These are phyloP conservation scores for Steccherinum ochraceum DNA, from an alignment of 768 basidiomycete genomes.

Conservation along the genomic window DNA sequence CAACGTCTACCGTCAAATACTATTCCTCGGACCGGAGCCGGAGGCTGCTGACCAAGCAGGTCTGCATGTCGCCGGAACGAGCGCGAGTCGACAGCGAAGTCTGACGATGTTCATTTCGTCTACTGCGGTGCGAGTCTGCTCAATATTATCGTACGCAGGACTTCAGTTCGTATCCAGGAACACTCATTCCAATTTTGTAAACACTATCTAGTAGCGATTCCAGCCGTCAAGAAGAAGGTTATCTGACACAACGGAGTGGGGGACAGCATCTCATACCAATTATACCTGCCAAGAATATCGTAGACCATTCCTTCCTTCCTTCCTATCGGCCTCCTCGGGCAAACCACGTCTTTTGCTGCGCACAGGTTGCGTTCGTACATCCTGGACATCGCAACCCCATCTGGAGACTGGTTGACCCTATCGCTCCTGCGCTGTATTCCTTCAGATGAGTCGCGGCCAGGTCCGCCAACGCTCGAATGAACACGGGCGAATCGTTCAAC, in stretches of 20 bases:
- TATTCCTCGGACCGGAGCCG: no score
- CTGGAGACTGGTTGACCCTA: slow-evolving; percentile 68
- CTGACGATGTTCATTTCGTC: neutral
- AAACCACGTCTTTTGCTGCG: slow-evolving; percentile 86
- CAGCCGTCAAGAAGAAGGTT: no score
- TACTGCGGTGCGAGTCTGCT: no score
- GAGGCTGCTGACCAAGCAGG: neutral
- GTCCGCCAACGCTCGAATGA: slow-evolving; percentile 92
- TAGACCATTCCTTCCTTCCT: no score
- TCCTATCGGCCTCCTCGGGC: slow-evolving; percentile 54
- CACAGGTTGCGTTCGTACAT: slow-evolving; percentile 86
- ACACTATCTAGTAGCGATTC: no score
- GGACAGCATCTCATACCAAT: no score
- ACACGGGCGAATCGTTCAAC: slow-evolving; percentile 92
- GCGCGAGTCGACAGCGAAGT: neutral
- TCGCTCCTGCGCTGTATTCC: slow-evolving; percentile 47
- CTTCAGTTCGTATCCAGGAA: neutral
- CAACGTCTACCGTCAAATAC: no score
- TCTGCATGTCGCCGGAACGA: no score
- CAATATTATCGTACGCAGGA: no score
- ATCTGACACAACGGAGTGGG: no score
- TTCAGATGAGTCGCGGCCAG: slow-evolving; percentile 77
- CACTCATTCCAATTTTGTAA: no score
- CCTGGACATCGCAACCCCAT: slow-evolving; percentile 88
- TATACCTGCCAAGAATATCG: no score